These are phyloP conservation scores for Typha latifolia DNA, from an alignment of 176 grass and related monocot genomes.

Conservation along the genomic window DNA sequence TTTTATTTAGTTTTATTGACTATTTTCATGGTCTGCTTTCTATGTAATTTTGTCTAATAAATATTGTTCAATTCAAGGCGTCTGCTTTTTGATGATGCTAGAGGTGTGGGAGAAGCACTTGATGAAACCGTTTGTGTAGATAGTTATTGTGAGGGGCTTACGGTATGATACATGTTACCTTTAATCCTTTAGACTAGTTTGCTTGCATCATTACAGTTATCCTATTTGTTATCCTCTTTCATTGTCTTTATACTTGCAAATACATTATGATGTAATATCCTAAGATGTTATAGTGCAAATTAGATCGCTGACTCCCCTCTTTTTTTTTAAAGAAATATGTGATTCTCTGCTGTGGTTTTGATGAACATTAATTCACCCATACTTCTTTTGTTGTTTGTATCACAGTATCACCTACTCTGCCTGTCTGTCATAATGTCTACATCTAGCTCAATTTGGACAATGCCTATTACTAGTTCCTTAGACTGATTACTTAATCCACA, in stretches of 20 bases:
- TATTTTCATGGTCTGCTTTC: neutral
- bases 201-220: neutral
- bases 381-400: no score
- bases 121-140: slow-evolving; percentile 62
- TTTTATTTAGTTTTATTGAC: neutral
- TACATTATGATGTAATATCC: no score
- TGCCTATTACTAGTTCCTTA: no score
- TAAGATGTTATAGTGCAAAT: no score
- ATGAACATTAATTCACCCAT: no score
- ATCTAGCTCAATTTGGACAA: no score
- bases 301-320: no score
- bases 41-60: slow-evolving; percentile 3
- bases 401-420: no score
- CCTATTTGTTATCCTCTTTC: neutral
- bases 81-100: slow-evolving; percentile 50
- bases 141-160: slow-evolving; percentile 47
- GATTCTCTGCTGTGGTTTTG: no score
- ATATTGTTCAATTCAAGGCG: slow-evolving; percentile 34
- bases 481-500: neutral
- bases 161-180: slow-evolving; percentile 23
- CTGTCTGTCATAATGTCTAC: no score
- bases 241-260: neutral
- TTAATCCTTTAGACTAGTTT: no score
- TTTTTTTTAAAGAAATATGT: no score
- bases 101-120: slow-evolving; percentile 60